These are phyloP conservation scores for Borovskyia barvae DNA, from an alignment of 208 protist genomes.

Conservation along the genomic window DNA sequence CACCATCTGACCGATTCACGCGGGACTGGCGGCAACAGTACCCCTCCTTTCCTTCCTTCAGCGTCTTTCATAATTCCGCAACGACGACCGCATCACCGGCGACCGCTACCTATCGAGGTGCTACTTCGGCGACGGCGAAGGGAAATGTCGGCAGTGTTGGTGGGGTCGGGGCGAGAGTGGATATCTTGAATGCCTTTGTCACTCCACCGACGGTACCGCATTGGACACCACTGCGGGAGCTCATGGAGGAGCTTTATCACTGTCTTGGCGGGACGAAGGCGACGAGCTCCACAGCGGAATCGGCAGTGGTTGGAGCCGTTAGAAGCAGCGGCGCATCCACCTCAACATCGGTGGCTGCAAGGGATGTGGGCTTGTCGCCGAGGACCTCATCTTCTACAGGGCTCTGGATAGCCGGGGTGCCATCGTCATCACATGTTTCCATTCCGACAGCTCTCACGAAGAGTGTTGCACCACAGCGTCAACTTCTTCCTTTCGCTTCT, in stretches of 20 bases:
- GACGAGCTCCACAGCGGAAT: not conserved
- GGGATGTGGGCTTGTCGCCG: not conserved
- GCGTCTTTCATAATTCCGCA: too few relatives aligned
- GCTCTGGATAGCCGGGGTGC: too few relatives aligned
- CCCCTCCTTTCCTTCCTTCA: too few relatives aligned
- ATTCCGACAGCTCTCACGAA: too few relatives aligned
- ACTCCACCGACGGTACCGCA: conserved; percentile 46
- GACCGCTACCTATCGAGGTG: not conserved
- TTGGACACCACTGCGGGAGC: conserved; percentile 64
- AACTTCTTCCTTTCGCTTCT: too few relatives aligned
- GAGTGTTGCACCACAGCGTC: too few relatives aligned
- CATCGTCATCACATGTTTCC: too few relatives aligned
- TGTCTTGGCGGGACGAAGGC: conserved; percentile 27
- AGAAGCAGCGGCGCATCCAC: not conserved
- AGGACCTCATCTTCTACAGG: not conserved
- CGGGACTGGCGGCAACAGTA: too few relatives aligned
- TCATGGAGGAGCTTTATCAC: conserved; percentile 50
- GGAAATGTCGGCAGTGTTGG: not conserved
- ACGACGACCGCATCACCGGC: too few relatives aligned
- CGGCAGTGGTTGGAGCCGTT: not conserved
- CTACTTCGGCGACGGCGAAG: not conserved
- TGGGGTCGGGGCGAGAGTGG: conserved; percentile 4
- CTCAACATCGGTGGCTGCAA: not conserved
- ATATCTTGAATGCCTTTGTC: conserved; percentile 68
- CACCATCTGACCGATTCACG: too few relatives aligned